Evolutionary conservation across 768 basidiomycete species (phyloP).

Genomic region (Hemileccinum rubropunctum): DNA sequence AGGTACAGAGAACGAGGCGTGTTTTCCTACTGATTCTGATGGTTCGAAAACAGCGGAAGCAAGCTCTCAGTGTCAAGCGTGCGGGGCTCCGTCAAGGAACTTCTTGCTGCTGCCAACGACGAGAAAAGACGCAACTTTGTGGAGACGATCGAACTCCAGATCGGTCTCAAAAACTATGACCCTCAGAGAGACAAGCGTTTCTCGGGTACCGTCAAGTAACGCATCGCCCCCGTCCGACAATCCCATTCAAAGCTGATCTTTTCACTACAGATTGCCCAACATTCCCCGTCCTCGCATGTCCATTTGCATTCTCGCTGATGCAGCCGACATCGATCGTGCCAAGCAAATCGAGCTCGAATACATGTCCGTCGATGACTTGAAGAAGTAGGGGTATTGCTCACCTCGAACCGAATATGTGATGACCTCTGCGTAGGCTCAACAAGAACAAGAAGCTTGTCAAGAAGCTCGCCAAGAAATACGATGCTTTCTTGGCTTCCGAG

Average conservation of each 20-base stretch:
- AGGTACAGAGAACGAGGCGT: constrained; percentile 19
- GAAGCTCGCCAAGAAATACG: constrained; percentile 99
- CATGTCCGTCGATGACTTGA: constrained; percentile 99
- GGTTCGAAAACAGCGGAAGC: constrained; percentile 34
- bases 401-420: not conserved
- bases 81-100: constrained; percentile 94
- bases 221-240: not conserved
- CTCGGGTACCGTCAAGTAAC: constrained; percentile 95
- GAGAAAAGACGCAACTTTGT: constrained; percentile 93
- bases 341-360: constrained; percentile 98
- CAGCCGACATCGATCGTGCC: constrained; percentile 96
- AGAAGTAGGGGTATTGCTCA: constrained; percentile 65
- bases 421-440: constrained; percentile 68
- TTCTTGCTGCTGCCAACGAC: constrained; percentile 78
- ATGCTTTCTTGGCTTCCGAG: constrained; percentile 97
- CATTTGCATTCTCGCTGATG: constrained; percentile 99
- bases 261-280: constrained; percentile 72
- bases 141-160: constrained; percentile 95
- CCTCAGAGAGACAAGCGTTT: constrained; percentile 99
- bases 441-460: constrained; percentile 99
- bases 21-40: not conserved
- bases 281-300: constrained; percentile 99
- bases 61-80: constrained; percentile 99
- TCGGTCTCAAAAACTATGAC: constrained; percentile 98
- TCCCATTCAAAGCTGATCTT: not conserved